Percentiles rank a stretch among this genome's conserved stretches.
phyloP scores from a whole-genome alignment of 768 basidiomycete genomes.

The Fibroporia radiculosa region DNA sequence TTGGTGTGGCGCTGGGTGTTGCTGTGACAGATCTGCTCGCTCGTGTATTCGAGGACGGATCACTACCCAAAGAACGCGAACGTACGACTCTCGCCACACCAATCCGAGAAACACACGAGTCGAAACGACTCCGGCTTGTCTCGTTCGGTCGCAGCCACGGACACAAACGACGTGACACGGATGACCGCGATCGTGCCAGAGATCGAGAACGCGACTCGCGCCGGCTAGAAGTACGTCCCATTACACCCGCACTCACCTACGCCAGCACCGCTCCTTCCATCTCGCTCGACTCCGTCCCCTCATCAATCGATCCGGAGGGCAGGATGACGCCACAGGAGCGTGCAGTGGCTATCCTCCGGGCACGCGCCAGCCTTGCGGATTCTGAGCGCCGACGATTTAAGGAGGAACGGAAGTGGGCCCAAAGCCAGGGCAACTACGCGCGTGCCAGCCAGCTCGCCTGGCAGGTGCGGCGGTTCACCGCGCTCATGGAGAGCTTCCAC shows the following conservation, averaged over 20 bases:
- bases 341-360: constrained; percentile 67
- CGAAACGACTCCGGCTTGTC: constrained; percentile 20
- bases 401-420: constrained; percentile 84
- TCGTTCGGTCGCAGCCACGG: constrained; percentile 17
- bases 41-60: constrained; percentile 49
- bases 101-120: constrained; percentile 9
- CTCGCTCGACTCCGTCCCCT: constrained; percentile 65
- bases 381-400: constrained; percentile 76
- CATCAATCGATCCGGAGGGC: constrained; percentile 49
- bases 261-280: constrained; percentile 33
- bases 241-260: constrained; percentile 21
- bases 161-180: constrained; percentile 6
- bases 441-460: constrained; percentile 75
- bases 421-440: constrained; percentile 67
- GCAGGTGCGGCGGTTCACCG: constrained; percentile 76
- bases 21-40: constrained; percentile 66
- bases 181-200: constrained; percentile 12
- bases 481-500: constrained; percentile 74
- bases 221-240: constrained; percentile 19
- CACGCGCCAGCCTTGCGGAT: constrained; percentile 74
- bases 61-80: not conserved
- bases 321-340: constrained; percentile 61
- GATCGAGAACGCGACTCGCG: constrained; percentile 16
- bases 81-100: not conserved
- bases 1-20: constrained; percentile 64